phyloP scores from a whole-genome alignment of 2,329 filamentous ascomycete genomes.

The Coniochaeta sp. region DNA sequence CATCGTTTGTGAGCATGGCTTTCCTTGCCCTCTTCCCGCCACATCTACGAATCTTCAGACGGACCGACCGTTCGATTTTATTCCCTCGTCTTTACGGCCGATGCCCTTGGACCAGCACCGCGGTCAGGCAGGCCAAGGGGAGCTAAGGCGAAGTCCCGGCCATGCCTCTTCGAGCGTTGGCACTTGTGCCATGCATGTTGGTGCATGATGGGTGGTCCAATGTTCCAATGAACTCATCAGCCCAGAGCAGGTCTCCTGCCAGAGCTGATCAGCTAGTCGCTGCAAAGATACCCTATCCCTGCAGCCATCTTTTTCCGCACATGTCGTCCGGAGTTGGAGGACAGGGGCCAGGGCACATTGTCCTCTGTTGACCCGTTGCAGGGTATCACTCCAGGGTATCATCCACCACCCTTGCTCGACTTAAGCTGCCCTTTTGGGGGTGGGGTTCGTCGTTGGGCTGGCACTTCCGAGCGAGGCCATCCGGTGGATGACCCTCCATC shows the following conservation, averaged over 20 bases:
- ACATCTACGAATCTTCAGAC: neutral
- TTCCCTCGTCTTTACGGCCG: neutral
- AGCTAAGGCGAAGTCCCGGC: neutral
- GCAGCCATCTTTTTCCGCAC: constrained; percentile 17
- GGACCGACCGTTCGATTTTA: neutral
- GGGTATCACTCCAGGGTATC: constrained; percentile 9
- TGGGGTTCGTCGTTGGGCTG: constrained; percentile 21
- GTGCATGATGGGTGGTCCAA: constrained; percentile 6
- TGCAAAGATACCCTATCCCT: constrained; percentile 19
- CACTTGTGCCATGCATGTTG: neutral
- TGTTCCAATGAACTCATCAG: constrained; percentile 19
- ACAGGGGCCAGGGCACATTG: neutral
- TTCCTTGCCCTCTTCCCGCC: neutral
- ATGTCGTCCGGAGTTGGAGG: constrained; percentile 15
- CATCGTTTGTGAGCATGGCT: too few relatives aligned
- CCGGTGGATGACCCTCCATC: constrained; percentile 13
- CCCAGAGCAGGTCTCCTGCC: neutral
- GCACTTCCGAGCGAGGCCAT: constrained; percentile 21
- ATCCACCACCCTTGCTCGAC: neutral
- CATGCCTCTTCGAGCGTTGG: constrained; percentile 3
- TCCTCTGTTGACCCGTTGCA: constrained; percentile 9
- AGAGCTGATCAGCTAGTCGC: constrained; percentile 16
- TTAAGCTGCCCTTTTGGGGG: constrained; percentile 7
- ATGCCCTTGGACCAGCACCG: neutral
- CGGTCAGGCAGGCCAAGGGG: neutral